Conservation (phyloP, 139 green algal species). For the Microglena sp. region DNA sequence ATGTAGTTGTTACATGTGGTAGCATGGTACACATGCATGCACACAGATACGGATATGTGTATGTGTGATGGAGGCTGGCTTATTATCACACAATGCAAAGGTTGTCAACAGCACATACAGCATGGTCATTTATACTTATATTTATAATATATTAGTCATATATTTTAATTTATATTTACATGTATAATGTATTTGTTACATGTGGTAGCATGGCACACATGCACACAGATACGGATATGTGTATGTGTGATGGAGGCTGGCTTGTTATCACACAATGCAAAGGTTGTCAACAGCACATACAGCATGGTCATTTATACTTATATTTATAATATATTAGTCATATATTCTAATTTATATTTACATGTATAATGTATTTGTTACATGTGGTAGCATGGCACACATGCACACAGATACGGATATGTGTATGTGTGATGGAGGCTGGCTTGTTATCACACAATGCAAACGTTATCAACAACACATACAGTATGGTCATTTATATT, state of each 20-base stretch:
- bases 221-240: neutral
- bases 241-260: too few relatives aligned
- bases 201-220: too few relatives aligned
- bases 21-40: neutral
- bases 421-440: too few relatives aligned
- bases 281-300: neutral
- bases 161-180: too few relatives aligned
- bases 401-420: neutral
- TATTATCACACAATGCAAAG: slow-evolving; percentile 32
- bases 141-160: neutral
- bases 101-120: neutral
- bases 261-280: slow-evolving; percentile 35
- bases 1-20: too few relatives aligned
- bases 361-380: too few relatives aligned
- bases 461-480: slow-evolving; percentile 11
- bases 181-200: too few relatives aligned
- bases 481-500: neutral
- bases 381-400: too few relatives aligned
- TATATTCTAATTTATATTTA: too few relatives aligned
- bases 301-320: neutral
- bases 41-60: neutral
- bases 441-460: too few relatives aligned
- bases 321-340: neutral
- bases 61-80: too few relatives aligned
- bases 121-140: neutral